phyloP scores from a whole-genome alignment of 352 stramenopile genomes.

The Phytophthora megakarya region DNA sequence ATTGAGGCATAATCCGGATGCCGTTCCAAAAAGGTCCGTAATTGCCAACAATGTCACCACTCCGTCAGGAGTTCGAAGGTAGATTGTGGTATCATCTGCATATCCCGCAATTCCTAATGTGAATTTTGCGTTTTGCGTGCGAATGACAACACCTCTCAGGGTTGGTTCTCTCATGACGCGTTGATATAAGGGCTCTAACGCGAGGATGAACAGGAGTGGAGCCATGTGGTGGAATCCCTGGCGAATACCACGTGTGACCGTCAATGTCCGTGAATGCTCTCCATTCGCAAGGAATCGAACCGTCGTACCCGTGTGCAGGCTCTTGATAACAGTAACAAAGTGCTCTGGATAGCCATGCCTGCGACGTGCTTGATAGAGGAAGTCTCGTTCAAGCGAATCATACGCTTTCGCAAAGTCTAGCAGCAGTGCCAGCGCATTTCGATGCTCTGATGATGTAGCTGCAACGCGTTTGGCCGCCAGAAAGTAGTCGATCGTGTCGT shows the following conservation, averaged over 20 bases:
- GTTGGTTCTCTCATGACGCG: too few species aligned
- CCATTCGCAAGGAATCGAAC: neutral
- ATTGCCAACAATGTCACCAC: too few species aligned
- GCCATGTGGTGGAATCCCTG: neutral
- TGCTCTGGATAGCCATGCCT: neutral
- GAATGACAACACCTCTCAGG: too few species aligned
- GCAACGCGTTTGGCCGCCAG: neutral
- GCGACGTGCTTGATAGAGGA: neutral
- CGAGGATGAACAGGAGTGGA: neutral
- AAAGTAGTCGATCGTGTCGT: neutral
- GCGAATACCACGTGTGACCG: neutral
- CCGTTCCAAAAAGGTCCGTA: too few species aligned
- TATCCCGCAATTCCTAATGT: too few species aligned
- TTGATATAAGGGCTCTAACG: neutral
- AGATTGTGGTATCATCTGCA: too few species aligned
- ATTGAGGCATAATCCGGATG: too few species aligned
- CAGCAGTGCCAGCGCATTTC: neutral
- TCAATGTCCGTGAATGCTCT: neutral
- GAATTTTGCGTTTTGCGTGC: too few species aligned
- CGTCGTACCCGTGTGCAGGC: neutral
- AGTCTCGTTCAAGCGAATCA: neutral
- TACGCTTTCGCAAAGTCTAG: conserved; percentile 3
- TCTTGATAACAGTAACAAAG: neutral
- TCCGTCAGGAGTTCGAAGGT: too few species aligned
- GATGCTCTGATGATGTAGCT: neutral